Evolutionary conservation across 1,284 basidiomycete species (phyloP).

Genomic region (Pseudozyma sp.): DNA sequence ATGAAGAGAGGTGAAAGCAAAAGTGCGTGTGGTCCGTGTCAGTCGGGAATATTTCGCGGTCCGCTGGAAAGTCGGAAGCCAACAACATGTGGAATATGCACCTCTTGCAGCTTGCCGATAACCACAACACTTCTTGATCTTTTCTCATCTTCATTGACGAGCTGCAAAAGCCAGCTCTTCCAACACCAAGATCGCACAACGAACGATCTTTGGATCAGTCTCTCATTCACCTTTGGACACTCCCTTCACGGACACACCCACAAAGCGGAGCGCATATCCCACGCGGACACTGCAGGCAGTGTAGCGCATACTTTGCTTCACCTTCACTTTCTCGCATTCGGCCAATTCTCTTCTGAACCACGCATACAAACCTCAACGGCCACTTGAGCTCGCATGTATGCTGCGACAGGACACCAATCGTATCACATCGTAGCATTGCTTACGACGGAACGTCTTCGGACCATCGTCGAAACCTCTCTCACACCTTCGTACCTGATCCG

Average conservation of each 20-base stretch:
- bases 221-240: not conserved
- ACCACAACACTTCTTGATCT: not conserved
- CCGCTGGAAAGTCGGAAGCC: too few relatives aligned
- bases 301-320: not conserved
- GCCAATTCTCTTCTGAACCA: not conserved
- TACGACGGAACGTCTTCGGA: not conserved
- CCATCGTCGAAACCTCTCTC: not conserved
- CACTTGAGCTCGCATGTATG: too few relatives aligned
- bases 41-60: too few relatives aligned
- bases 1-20: not conserved
- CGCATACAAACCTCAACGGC: too few relatives aligned
- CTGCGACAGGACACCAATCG: not conserved
- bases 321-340: not conserved
- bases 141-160: not conserved
- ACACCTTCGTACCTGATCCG: not conserved
- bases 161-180: not conserved
- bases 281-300: not conserved
- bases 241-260: not conserved
- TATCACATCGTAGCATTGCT: not conserved
- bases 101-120: conserved; percentile 9
- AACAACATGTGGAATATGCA: conserved; percentile 12
- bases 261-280: not conserved
- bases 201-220: too few relatives aligned
- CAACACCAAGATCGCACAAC: too few relatives aligned
- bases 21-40: not conserved